Conservation (phyloP, 345 rosid genomes). For the Aquilaria sinensis region DNA sequence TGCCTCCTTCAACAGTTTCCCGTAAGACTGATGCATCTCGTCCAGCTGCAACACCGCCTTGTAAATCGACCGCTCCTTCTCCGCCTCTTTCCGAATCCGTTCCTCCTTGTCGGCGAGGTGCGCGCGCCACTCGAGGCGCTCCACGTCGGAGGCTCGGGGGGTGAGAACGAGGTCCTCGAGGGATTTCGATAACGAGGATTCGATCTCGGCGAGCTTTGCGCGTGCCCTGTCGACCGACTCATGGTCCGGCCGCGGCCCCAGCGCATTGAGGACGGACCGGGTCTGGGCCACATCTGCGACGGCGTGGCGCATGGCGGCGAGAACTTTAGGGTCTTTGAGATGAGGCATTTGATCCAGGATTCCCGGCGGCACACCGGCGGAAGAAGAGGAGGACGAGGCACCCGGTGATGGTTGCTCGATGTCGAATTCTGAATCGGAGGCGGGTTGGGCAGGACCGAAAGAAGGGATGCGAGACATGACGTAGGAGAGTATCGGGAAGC, state of each 20-base stretch:
- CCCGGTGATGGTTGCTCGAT: conserved; percentile 23
- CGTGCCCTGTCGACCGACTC: conserved; percentile 78
- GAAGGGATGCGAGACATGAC: conserved; percentile 72
- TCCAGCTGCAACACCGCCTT: conserved; percentile 58
- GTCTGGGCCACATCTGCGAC: conserved; percentile 73
- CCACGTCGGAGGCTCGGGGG: conserved; percentile 43
- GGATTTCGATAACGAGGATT: conserved; percentile 43
- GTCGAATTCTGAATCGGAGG: conserved; percentile 27
- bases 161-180: conserved; percentile 75
- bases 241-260: conserved; percentile 93
- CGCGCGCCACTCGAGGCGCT: conserved; percentile 45
- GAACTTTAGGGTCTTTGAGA: conserved; percentile 53
- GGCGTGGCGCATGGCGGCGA: conserved; percentile 71
- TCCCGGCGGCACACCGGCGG: conserved; percentile 16
- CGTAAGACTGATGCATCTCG: conserved; percentile 75
- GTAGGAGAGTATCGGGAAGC: conserved; percentile 81
- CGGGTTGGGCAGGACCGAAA: conserved; percentile 31
- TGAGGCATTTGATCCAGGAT: conserved; percentile 56
- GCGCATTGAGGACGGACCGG: conserved; percentile 67
- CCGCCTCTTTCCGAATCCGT: conserved; percentile 45
- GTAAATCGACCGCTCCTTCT: conserved; percentile 44
- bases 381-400: conserved; percentile 28
- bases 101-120: conserved; percentile 55
- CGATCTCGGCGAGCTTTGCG: conserved; percentile 52
- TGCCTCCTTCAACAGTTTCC: conserved; percentile 70